Evolutionary conservation across 2,329 filamentous ascomycete genomes (phyloP).

Genomic region (Pseudopithomyces maydicus): DNA sequence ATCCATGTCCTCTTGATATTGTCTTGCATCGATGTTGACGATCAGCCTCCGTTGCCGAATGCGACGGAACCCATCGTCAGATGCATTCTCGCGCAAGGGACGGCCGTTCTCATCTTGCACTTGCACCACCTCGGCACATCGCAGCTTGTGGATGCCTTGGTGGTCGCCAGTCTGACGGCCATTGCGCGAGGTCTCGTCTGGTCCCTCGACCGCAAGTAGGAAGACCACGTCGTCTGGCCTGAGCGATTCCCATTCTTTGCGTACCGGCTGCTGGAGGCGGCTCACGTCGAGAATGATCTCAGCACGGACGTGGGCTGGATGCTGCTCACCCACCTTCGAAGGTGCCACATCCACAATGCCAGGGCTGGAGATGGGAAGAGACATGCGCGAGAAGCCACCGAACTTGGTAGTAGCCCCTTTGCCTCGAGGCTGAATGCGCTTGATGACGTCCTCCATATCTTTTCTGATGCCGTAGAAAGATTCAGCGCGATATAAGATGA

Average conservation of each 20-base stretch:
- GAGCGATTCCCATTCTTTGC: slow-evolving; percentile 87
- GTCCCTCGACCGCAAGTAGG: slow-evolving; percentile 74
- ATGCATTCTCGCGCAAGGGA: slow-evolving; percentile 67
- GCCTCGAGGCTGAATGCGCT: slow-evolving; percentile 74
- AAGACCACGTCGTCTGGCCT: slow-evolving; percentile 89
- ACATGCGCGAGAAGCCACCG: slow-evolving; percentile 88
- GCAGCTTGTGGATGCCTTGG: slow-evolving; percentile 71
- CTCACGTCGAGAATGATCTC: slow-evolving; percentile 86
- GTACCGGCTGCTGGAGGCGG: slow-evolving; percentile 74
- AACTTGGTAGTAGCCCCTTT: slow-evolving; percentile 72
- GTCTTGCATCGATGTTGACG: slow-evolving; percentile 77
- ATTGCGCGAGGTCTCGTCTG: slow-evolving; percentile 60
- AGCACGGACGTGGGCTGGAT: slow-evolving; percentile 82
- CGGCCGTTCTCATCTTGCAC: slow-evolving; percentile 85
- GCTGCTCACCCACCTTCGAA: slow-evolving; percentile 79
- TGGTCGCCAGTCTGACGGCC: slow-evolving; percentile 62
- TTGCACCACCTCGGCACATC: slow-evolving; percentile 84
- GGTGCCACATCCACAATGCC: slow-evolving; percentile 86
- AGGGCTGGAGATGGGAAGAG: slow-evolving; percentile 81
- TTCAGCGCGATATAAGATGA: slow-evolving; percentile 86
- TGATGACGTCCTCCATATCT: slow-evolving; percentile 82
- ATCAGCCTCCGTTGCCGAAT: slow-evolving; percentile 72
- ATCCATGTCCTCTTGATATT: slow-evolving; percentile 79
- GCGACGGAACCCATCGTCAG: slow-evolving; percentile 67
- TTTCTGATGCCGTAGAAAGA: slow-evolving; percentile 92